Evolutionary conservation across 139 green algal genomes (phyloP), one percentile per base, ranked within the genome.

Genomic region (Coelastrella sp.): DNA sequence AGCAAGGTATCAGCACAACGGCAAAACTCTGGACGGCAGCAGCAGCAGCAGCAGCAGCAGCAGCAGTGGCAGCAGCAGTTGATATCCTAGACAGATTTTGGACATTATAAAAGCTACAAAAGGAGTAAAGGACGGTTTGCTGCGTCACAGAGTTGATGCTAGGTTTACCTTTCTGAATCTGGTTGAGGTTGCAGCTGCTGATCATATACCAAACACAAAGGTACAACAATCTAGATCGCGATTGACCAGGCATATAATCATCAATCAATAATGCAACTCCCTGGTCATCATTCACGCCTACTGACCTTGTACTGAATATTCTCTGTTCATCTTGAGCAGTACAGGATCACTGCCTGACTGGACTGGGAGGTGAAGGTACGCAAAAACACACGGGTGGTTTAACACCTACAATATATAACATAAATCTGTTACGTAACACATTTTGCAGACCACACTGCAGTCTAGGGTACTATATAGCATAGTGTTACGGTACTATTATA

Each of bases 281-380:
- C 2, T 23, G 13, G 48, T 15, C 48, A 57, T 1, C 13, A 15
- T 57, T 11, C n/a, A n/a, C n/a, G n/a, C n/a, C 8, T 6, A 50
- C 50, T 35, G 77, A 94, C 89, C 92, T 84, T 87, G 92, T 21
- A 91, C 75, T 4, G 91, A 98, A 93, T 98, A 99, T 87, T 99
- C 96, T 21, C 96, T 87, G 69, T 98, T 98, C 96, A 99, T 99
- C 60, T 62, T 86, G 2, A 77, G 67, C 72, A 99, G 91, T 34
- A 99, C 96, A 0, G 84, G 62, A 78, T 98, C 90, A 48, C 84
- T 93, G 48, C 94, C 96, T 8, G 85, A 91, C 90, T 99, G 96
- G 27, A 98, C 95, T 19, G 96, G 96, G 15, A 99, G 89, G 81
- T 99, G 96, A n/a, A 99, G 89, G 84, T 96, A 98, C 11, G 88